Evolutionary conservation across 106 monocot genomes (phyloP).

Genomic region (Dendrobium nobile): DNA sequence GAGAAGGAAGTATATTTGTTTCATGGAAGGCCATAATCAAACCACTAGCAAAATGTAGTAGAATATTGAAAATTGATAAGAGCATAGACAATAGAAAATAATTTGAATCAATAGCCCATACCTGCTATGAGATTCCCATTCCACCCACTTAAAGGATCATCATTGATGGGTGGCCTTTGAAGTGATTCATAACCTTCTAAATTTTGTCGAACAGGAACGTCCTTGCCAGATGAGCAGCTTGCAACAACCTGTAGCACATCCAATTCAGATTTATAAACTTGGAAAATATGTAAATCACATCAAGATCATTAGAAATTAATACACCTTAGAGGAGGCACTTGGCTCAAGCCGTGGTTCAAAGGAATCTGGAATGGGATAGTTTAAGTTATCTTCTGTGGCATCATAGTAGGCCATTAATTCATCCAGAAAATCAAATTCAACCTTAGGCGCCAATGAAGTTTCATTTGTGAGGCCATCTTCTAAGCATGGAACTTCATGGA

Average conservation of each 20-base stretch:
- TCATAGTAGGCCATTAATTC: constrained; percentile 4
- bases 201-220: neutral
- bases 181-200: neutral
- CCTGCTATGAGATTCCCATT: too few relatives aligned
- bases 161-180: neutral
- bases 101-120: too few relatives aligned
- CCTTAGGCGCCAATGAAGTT: neutral
- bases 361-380: neutral
- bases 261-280: neutral
- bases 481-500: neutral
- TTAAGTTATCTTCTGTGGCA: constrained; percentile 2
- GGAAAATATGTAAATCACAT: neutral
- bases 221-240: neutral
- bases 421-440: neutral
- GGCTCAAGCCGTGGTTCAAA: neutral
- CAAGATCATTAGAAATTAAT: neutral
- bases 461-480: neutral
- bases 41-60: too few relatives aligned
- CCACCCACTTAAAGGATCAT: neutral
- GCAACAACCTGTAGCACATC: neutral
- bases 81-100: too few relatives aligned
- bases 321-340: neutral
- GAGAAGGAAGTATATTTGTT: too few relatives aligned
- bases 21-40: too few relatives aligned
- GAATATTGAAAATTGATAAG: too few relatives aligned